Conservation (phyloP, 305 asterid species). For the Caryopteris hybrid region DNA sequence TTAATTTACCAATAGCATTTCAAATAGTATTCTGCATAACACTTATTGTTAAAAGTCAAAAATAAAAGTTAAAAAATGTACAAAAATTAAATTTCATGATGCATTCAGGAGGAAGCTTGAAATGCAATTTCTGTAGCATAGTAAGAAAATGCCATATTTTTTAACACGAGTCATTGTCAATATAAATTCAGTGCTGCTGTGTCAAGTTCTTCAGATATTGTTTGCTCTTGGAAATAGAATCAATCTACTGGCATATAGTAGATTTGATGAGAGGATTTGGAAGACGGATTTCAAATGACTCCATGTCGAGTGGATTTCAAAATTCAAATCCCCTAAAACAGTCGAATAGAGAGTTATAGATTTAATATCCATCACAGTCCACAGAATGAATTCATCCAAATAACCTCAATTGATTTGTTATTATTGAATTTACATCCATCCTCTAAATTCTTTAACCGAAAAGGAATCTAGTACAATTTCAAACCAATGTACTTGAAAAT, state of each 20-base stretch:
- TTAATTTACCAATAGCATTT: background rate
- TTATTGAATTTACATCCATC: background rate
- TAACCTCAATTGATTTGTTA: background rate
- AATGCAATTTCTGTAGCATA: background rate
- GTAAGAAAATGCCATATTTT: background rate
- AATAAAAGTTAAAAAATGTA: background rate
- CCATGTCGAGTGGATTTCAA: too few species aligned
- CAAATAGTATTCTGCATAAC: background rate
- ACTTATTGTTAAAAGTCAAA: background rate
- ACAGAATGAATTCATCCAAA: background rate
- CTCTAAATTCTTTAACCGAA: background rate
- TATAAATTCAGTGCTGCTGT: background rate
- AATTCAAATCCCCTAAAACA: background rate
- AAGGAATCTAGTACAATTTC: background rate
- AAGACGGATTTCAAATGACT: background rate
- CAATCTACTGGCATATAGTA: background rate
- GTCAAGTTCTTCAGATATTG: background rate
- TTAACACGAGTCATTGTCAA: too few species aligned
- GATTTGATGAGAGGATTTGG: background rate
- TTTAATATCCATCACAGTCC: background rate
- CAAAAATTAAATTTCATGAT: background rate
- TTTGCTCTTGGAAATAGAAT: background rate
- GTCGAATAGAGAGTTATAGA: background rate
- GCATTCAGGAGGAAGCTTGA: constrained; percentile 3
- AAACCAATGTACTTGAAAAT: background rate